Base-by-base conservation (phyloP, 2,329 filamentous ascomycete genomes). In the Pezicula carpinea region DNA sequence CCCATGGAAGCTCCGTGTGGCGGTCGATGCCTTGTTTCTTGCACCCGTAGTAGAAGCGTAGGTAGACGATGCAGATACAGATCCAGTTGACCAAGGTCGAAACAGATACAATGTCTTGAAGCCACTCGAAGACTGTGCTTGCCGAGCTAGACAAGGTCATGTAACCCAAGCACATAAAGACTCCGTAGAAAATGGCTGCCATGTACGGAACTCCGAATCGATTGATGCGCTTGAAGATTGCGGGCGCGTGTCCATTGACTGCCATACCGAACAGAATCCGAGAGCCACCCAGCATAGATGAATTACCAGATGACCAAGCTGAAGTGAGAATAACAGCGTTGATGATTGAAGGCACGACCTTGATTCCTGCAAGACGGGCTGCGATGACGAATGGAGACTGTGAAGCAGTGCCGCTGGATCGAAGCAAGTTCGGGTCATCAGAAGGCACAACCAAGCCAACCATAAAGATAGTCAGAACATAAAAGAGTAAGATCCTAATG, bases 311-410 rank as follows among this genome's bases (percentile, higher is more conserved):
- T 0, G 82, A 87, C 66, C 80, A 82, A 0, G 82, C 83, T 0
- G 82, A 85, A 0, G 82, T 85, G 55, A 89, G 74, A 58, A 90
- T 83, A 34, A 89, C 73, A 32, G 84, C 85, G 62, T 90, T 90
- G 65, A 90, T 82, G 44, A 90, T 76, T 8, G 79, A 80, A 0
- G 84, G 82, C 6, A 89, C 76, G 4, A 75, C 82, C 4, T 71
- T 72, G 47, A 89, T 81, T 1, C 82, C 79, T 1, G 85, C 85
- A 19, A 79, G 76, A 10, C 76, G 72, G 39, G 84, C 81, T 22
- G 85, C 85, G 52, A 89, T 86, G 47, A 89, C 84, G 59, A 83
- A 87, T 14, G 82, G 83, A 2, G 63, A 68, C 59, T 77, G 71
- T 2, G 73, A 73, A 8, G 75, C 71, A 18, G 64, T 69, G 1